Evolutionary conservation across 2,329 filamentous ascomycete genomes (phyloP).

Genomic region (Colletotrichum simmondsii): DNA sequence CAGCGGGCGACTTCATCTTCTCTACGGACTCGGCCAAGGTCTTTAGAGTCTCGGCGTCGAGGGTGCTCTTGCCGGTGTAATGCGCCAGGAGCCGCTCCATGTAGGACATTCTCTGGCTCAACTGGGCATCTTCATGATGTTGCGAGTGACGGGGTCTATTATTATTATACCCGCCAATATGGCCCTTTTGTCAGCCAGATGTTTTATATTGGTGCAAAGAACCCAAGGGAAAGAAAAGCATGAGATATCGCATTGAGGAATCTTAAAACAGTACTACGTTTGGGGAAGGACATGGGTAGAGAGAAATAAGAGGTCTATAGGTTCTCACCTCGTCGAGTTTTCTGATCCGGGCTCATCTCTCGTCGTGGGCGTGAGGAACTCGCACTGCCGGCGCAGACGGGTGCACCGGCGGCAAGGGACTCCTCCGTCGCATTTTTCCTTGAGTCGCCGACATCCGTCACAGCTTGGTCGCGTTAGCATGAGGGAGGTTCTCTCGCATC

Average conservation of each 20-base stretch:
- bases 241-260: neutral
- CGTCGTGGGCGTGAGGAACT: slow-evolving; percentile 52
- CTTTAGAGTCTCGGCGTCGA: slow-evolving; percentile 53
- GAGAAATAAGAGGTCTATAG: neutral
- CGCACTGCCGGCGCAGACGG: slow-evolving; percentile 61
- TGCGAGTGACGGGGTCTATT: slow-evolving; percentile 13
- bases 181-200: slow-evolving; percentile 25
- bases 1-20: slow-evolving; percentile 35
- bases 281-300: neutral
- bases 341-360: slow-evolving; percentile 40
- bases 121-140: slow-evolving; percentile 34
- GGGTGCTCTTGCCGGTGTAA: slow-evolving; percentile 55
- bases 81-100: slow-evolving; percentile 61
- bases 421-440: slow-evolving; percentile 67
- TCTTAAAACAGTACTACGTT: neutral
- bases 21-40: slow-evolving; percentile 55
- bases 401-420: slow-evolving; percentile 63
- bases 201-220: slow-evolving; percentile 20
- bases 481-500: neutral
- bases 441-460: slow-evolving; percentile 64
- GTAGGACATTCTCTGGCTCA: slow-evolving; percentile 37
- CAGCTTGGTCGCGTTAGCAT: slow-evolving; percentile 52
- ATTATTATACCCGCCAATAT: neutral
- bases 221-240: neutral
- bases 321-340: slow-evolving; percentile 16